These are phyloP conservation scores for Orychophragmus violaceus DNA, from an alignment of 345 rosid genomes.

Conservation along the genomic window DNA sequence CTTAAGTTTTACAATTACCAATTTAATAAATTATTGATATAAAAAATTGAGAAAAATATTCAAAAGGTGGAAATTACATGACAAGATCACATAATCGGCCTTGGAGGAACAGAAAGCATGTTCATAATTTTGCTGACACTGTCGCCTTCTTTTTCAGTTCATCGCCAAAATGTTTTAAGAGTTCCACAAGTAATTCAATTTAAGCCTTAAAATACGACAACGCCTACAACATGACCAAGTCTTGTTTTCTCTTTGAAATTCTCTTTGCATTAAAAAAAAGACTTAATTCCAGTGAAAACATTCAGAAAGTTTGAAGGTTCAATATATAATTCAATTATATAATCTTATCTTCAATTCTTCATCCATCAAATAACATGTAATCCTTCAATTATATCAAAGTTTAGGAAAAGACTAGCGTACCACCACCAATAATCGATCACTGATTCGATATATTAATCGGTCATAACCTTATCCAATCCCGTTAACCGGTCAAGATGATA, in stretches of 20 bases:
- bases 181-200: constrained; percentile 7
- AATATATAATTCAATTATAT: background rate
- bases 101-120: constrained; percentile 23
- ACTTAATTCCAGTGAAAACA: background rate
- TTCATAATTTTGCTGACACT: constrained; percentile 19
- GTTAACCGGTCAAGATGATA: constrained; percentile 4
- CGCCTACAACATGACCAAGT: constrained; percentile 7
- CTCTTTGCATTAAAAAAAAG: background rate
- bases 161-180: no score
- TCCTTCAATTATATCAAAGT: background rate
- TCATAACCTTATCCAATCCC: background rate
- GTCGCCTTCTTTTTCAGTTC: background rate
- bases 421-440: background rate
- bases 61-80: constrained; percentile 9
- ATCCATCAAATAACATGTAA: background rate
- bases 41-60: background rate
- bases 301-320: background rate
- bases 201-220: background rate
- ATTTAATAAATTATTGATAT: background rate
- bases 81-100: background rate
- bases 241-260: background rate
- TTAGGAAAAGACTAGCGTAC: background rate
- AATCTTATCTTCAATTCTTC: background rate
- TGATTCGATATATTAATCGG: background rate
- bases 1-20: background rate